Evolutionary conservation across 2,329 filamentous ascomycete genomes (phyloP), one percentile per base, ranked within the genome.

Genomic region (Sporothrix humicola): DNA sequence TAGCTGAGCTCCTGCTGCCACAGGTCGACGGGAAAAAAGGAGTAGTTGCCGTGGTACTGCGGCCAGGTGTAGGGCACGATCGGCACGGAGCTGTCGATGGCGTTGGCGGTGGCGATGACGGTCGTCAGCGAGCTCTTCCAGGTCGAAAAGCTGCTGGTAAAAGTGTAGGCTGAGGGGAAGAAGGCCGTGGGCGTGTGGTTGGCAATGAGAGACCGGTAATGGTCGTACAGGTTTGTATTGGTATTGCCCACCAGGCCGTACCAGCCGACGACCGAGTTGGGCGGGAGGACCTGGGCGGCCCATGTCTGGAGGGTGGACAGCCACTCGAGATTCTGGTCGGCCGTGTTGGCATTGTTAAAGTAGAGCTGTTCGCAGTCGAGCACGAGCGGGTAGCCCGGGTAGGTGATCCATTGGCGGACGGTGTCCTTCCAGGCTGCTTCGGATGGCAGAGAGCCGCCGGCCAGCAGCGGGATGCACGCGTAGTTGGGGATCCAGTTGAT

Each of bases 401-500:
- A 74, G 48, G 69, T 52, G 10, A 66, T 26, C 70, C 73, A 74
- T 46, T 68, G 63, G 20, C 12, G 63, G 26, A 74, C 73, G 15
- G 48, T 46, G 56, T 44, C 48, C 52, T 72, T 69, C 70, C 70
- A 74, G 52, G 37, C 26, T 8, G 46, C 70, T 31, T 66, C 73
- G 20, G 44, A 17, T 15, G 73, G 73, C 31, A 73, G 66, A 23
- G 23, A 17, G 48, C 68, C 72, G 20, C 8, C 44, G 4, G 65
- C 31, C 31, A 71, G 54, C 52, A 72, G 48, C 15, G 73, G 70
- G 2, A 15, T 15, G 70, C 70, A 72, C 6, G 65, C 73, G 20
- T 72, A 72, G 70, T 74, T 70, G 46, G 73, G 73, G 31, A 74
- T 72, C 73, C 70, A 74, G 70, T 74, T 74, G 73, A 74, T 74